These are phyloP conservation scores for Candida stauntonica DNA, from an alignment of 805 yeast species.

Conservation along the genomic window DNA sequence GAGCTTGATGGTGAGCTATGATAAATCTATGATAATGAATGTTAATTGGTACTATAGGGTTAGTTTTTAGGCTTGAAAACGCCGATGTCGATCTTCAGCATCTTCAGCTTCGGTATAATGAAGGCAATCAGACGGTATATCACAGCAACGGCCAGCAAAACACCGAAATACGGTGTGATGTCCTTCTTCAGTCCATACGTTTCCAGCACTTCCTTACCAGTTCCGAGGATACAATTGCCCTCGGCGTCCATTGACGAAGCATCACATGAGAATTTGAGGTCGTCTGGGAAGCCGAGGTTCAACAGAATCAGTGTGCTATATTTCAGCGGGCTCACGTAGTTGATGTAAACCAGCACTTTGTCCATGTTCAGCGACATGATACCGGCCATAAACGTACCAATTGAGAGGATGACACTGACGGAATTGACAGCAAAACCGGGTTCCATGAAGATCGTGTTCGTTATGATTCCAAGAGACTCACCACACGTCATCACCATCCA, in stretches of 20 bases:
- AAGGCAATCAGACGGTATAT: conserved; percentile 40
- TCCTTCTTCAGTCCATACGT: conserved; percentile 37
- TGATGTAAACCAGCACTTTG: conserved; percentile 59
- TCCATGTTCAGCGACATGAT: conserved; percentile 77
- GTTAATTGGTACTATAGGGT: too few species aligned
- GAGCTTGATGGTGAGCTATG: neutral
- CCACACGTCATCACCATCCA: conserved; percentile 65
- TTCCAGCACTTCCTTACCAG: conserved; percentile 53
- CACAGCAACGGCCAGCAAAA: conserved; percentile 37
- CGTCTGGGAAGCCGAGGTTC: conserved; percentile 48
- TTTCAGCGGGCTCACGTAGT: conserved; percentile 73
- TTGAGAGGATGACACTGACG: conserved; percentile 58
- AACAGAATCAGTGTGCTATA: conserved; percentile 55
- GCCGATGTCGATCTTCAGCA: conserved; percentile 21
- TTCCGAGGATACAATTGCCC: conserved; percentile 43
- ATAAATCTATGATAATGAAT: too few species aligned
- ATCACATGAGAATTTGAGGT: conserved; percentile 48
- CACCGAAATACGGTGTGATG: conserved; percentile 33
- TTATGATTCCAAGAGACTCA: conserved; percentile 78
- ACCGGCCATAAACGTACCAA: conserved; percentile 84
- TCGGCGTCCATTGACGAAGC: conserved; percentile 29
- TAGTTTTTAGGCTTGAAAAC: conserved; percentile 7
- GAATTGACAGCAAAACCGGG: conserved; percentile 78
- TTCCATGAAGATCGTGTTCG: conserved; percentile 67
- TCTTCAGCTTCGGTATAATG: conserved; percentile 15